These are phyloP conservation scores for Diaporthe amygdali DNA, from an alignment of 2,329 filamentous ascomycete species.

Conservation along the genomic window DNA sequence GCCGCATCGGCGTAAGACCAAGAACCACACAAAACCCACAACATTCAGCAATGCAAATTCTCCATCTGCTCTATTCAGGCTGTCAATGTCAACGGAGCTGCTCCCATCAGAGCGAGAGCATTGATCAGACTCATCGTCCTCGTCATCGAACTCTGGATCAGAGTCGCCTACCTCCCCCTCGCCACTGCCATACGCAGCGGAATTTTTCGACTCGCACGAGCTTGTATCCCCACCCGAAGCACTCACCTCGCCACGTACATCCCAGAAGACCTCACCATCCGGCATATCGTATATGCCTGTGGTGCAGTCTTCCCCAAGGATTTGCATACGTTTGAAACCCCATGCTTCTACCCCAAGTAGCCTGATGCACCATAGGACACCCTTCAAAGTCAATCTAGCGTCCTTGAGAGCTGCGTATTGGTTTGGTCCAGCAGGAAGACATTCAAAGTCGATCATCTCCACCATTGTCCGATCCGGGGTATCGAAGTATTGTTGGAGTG, in stretches of 20 bases:
- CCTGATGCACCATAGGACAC: neutral
- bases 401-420: neutral
- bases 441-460: neutral
- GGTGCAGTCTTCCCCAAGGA: neutral
- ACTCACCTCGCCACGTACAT: neutral
- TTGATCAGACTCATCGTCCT: neutral
- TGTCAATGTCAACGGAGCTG: neutral
- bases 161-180: neutral
- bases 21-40: neutral
- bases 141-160: neutral
- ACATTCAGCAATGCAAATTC: neutral
- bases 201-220: neutral
- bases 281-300: neutral
- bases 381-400: neutral
- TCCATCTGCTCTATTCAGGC: neutral
- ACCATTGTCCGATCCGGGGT: neutral
- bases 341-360: neutral
- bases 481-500: neutral
- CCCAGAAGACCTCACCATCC: neutral
- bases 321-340: neutral
- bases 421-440: neutral
- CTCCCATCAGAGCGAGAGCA: neutral
- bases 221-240: neutral
- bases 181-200: neutral
- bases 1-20: neutral